phyloP scores from a whole-genome alignment of 495 filamentous ascomycete species.

The Penicillium psychrofluorescens region DNA sequence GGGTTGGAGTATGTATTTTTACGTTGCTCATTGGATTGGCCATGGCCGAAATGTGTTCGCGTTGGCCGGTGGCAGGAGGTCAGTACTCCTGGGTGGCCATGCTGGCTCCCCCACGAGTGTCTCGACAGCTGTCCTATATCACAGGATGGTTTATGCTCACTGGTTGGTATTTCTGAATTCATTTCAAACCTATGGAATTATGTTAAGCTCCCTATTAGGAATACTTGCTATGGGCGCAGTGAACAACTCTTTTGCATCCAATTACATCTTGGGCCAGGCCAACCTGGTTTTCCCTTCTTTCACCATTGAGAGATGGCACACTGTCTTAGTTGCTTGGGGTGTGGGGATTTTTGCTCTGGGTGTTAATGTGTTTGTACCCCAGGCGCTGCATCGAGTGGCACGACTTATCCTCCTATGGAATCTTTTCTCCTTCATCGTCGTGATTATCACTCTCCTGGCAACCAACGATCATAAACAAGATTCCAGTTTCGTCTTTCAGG shows the following conservation, averaged over 20 bases:
- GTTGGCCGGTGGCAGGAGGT: conserved; percentile 33
- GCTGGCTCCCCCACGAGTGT: conserved; percentile 32
- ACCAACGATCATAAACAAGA: conserved; percentile 42
- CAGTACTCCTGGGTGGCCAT: conserved; percentile 42
- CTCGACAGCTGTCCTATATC: conserved; percentile 25
- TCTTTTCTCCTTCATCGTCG: conserved; percentile 39
- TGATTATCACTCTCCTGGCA: conserved; percentile 41
- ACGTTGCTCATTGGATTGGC: conserved; percentile 37
- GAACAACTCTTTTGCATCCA: conserved; percentile 44
- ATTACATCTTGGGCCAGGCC: conserved; percentile 44
- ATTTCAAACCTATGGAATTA: too few species aligned
- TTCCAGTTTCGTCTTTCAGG: conserved; percentile 42
- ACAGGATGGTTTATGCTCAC: conserved; percentile 35
- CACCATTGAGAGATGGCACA: conserved; percentile 47
- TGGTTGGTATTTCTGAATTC: conserved; percentile 6
- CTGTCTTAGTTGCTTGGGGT: conserved; percentile 39
- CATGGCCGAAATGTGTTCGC: conserved; percentile 42
- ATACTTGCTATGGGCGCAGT: conserved; percentile 41
- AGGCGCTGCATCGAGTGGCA: conserved; percentile 40
- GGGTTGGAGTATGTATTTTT: conserved; percentile 35
- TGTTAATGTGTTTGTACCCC: conserved; percentile 38
- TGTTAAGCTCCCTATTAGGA: not conserved
- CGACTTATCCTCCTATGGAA: conserved; percentile 43
- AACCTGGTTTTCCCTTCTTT: conserved; percentile 40
- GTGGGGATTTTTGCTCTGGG: conserved; percentile 26